phyloP scores from a whole-genome alignment of 2,329 filamentous ascomycete species.

The Xylaria sp. region DNA sequence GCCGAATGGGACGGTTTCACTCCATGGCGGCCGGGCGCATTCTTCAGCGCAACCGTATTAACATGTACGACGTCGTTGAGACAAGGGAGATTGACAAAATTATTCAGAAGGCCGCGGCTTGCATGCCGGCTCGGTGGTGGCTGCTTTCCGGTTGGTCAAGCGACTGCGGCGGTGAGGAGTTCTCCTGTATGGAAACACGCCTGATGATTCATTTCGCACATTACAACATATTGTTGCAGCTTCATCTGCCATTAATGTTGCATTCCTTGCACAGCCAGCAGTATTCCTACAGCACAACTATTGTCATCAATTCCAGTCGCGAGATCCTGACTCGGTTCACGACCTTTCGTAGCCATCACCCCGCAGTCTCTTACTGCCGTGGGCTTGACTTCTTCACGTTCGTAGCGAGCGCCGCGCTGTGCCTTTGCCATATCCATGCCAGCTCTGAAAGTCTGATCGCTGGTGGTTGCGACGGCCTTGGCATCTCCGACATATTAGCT shows the following conservation, averaged over 20 bases:
- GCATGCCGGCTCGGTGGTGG: slow-evolving; percentile 59
- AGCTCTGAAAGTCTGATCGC: slow-evolving; percentile 40
- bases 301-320: slow-evolving; percentile 56
- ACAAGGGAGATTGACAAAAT: slow-evolving; percentile 54
- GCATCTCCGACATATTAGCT: slow-evolving; percentile 49
- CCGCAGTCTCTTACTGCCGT: slow-evolving; percentile 53
- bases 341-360: slow-evolving; percentile 50
- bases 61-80: slow-evolving; percentile 44
- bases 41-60: slow-evolving; percentile 52
- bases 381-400: slow-evolving; percentile 57
- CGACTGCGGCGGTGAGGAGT: slow-evolving; percentile 32
- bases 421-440: slow-evolving; percentile 55
- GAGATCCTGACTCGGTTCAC: slow-evolving; percentile 56
- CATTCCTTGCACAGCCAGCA: slow-evolving; percentile 35
- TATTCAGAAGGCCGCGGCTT: slow-evolving; percentile 52
- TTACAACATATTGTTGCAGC: slow-evolving; percentile 56
- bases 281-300: slow-evolving; percentile 55
- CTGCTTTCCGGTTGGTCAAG: slow-evolving; percentile 40
- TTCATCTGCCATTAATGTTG: slow-evolving; percentile 60
- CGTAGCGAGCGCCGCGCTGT: slow-evolving; percentile 54
- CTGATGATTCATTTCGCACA: slow-evolving; percentile 57
- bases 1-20: slow-evolving; percentile 50
- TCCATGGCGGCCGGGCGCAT: slow-evolving; percentile 53
- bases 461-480: slow-evolving; percentile 18
- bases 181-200: slow-evolving; percentile 51